Conservation (phyloP, 352 stramenopile species). For the Globisporangium viniferum region DNA sequence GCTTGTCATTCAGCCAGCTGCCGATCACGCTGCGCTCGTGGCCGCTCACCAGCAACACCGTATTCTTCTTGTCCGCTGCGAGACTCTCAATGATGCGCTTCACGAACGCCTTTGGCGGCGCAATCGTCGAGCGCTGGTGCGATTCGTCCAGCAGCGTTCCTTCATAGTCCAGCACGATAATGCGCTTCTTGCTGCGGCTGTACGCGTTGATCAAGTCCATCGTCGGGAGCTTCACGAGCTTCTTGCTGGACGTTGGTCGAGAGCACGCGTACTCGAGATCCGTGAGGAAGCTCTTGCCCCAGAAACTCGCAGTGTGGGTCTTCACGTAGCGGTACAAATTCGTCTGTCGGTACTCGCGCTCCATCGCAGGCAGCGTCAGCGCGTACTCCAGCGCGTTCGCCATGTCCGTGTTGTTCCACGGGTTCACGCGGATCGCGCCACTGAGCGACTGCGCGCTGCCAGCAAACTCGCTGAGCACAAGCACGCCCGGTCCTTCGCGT, state of each 20-base stretch:
- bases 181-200: conserved; percentile 58
- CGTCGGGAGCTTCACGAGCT: conserved; percentile 50
- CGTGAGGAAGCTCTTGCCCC: conserved; percentile 78
- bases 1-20: conserved; percentile 78
- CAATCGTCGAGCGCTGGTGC: conserved; percentile 19
- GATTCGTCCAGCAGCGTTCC: conserved; percentile 45
- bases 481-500: conserved; percentile 62
- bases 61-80: conserved; percentile 56
- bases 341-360: conserved; percentile 82
- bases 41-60: conserved; percentile 69
- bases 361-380: conserved; percentile 74
- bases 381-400: conserved; percentile 77
- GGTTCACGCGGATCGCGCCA: conserved; percentile 87
- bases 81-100: conserved; percentile 27
- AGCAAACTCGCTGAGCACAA: conserved; percentile 89
- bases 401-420: conserved; percentile 85
- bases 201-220: conserved; percentile 62
- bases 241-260: conserved; percentile 45
- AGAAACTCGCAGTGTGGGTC: conserved; percentile 78
- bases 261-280: conserved; percentile 48
- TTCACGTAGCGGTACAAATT: conserved; percentile 89
- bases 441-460: conserved; percentile 84
- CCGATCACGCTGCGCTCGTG: conserved; percentile 84
- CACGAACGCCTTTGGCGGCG: conserved; percentile 60
- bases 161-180: conserved; percentile 89